Conservation (phyloP, 2,329 filamentous ascomycete species). For the Aspergillus costaricaensis region DNA sequence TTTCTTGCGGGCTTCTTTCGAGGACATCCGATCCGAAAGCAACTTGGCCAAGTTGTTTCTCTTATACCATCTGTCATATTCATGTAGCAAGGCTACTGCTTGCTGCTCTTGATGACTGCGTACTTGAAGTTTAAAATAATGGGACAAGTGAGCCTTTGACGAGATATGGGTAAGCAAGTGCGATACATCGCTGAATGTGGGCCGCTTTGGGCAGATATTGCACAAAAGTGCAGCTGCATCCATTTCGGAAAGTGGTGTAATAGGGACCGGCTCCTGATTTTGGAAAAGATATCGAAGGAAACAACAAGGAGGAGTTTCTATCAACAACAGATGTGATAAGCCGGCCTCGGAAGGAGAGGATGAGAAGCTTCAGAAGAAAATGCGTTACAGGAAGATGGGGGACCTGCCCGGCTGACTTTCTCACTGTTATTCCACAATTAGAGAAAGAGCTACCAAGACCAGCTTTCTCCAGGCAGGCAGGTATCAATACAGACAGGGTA, state of each 20-base stretch:
- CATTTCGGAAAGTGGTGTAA: slow-evolving; percentile 31
- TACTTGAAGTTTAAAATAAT: slow-evolving; percentile 79
- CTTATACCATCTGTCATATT: slow-evolving; percentile 78
- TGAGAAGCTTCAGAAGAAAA: background rate
- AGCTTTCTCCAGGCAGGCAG: background rate
- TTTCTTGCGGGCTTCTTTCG: slow-evolving; percentile 70
- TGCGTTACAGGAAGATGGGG: background rate
- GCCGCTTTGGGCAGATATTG: slow-evolving; percentile 77
- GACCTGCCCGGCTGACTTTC: slow-evolving; percentile 4
- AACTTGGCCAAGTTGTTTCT: slow-evolving; percentile 69
- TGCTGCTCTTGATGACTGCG: slow-evolving; percentile 66
- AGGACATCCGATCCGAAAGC: slow-evolving; percentile 74
- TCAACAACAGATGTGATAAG: background rate
- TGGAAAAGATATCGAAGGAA: slow-evolving; percentile 21
- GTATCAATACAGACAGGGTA: too few relatives aligned
- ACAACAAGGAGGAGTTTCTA: slow-evolving; percentile 29
- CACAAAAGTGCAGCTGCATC: slow-evolving; percentile 70
- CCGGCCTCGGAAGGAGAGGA: background rate
- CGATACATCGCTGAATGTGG: slow-evolving; percentile 84
- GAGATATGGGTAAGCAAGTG: slow-evolving; percentile 89
- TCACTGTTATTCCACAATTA: background rate
- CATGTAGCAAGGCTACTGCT: slow-evolving; percentile 63
- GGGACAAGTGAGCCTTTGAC: slow-evolving; percentile 87
- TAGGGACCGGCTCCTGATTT: slow-evolving; percentile 1
- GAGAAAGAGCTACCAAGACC: slow-evolving; percentile 18